phyloP scores from a whole-genome alignment of 2,329 filamentous ascomycete genomes.

The Colletotrichum siamense region DNA sequence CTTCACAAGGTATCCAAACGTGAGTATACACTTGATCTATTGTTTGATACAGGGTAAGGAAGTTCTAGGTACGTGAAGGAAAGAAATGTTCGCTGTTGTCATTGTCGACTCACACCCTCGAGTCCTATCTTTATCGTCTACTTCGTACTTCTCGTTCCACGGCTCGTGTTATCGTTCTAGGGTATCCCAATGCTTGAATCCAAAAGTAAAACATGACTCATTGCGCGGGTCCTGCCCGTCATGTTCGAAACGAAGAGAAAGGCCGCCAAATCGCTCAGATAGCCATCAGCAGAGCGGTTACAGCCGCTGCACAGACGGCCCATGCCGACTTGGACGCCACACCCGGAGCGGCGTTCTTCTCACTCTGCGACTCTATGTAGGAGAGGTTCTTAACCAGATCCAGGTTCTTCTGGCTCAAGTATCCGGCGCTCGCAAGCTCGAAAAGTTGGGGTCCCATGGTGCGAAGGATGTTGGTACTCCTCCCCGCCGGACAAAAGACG shows the following conservation, averaged over 20 bases:
- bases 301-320: not conserved
- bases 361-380: constrained; percentile 23
- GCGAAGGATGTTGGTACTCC: constrained; percentile 64
- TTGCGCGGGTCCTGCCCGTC: constrained; percentile 19
- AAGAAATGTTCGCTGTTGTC: not conserved
- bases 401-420: constrained; percentile 36
- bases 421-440: constrained; percentile 48
- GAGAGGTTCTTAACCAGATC: constrained; percentile 21
- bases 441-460: constrained; percentile 56
- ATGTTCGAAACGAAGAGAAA: not conserved
- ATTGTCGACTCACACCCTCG: not conserved
- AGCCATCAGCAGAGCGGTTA: not conserved
- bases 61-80: constrained; percentile 6
- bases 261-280: not conserved
- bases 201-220: constrained; percentile 1
- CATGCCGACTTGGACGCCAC: not conserved
- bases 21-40: not conserved
- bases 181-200: constrained; percentile 21
- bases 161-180: constrained; percentile 16
- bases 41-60: not conserved
- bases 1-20: fast-evolving
- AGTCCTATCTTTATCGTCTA: constrained; percentile 8
- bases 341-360: constrained; percentile 13
- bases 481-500: constrained; percentile 73
- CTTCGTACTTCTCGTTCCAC: constrained; percentile 25